A percentile compares a stretch with the other conserved stretches of the same genome.
Evolutionary conservation across 2,329 filamentous ascomycete species (phyloP).

Genomic region (Neobulgaria alba): DNA sequence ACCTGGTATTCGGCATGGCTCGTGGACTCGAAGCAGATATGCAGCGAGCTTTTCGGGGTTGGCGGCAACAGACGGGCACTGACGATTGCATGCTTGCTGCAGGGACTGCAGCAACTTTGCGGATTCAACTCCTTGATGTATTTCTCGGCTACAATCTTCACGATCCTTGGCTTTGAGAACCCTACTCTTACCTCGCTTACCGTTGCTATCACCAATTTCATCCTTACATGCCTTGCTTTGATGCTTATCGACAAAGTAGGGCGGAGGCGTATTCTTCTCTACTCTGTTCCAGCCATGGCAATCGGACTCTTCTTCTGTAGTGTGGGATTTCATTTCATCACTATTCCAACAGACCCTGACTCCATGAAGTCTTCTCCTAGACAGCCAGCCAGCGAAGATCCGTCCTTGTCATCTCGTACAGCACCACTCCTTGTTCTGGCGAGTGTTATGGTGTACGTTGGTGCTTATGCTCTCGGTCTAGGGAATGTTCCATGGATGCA

Average conservation of each 20-base stretch:
- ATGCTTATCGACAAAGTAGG: slow-evolving; percentile 72
- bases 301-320: slow-evolving; percentile 62
- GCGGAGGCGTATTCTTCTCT: slow-evolving; percentile 69
- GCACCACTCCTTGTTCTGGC: slow-evolving; percentile 54
- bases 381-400: slow-evolving; percentile 14
- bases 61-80: slow-evolving; percentile 65
- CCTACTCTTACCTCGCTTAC: slow-evolving; percentile 74
- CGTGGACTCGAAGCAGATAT: slow-evolving; percentile 31
- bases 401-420: slow-evolving; percentile 20
- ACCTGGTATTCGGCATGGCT: slow-evolving; percentile 14
- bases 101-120: slow-evolving; percentile 81
- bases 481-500: slow-evolving; percentile 97
- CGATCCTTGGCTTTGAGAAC: slow-evolving; percentile 65
- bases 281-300: slow-evolving; percentile 78
- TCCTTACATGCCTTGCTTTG: slow-evolving; percentile 69
- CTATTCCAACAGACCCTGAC: slow-evolving; percentile 19
- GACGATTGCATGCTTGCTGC: slow-evolving; percentile 76
- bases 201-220: slow-evolving; percentile 75
- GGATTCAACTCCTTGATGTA: slow-evolving; percentile 93
- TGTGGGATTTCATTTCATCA: slow-evolving; percentile 59
- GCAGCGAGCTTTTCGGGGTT: slow-evolving; percentile 46
- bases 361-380: slow-evolving; percentile 21
- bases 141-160: slow-evolving; percentile 76
- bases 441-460: slow-evolving; percentile 76
- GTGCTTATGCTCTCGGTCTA: slow-evolving; percentile 76